Conservation (phyloP, 2,329 filamentous ascomycete species). For the Aspergillus jensenii region DNA sequence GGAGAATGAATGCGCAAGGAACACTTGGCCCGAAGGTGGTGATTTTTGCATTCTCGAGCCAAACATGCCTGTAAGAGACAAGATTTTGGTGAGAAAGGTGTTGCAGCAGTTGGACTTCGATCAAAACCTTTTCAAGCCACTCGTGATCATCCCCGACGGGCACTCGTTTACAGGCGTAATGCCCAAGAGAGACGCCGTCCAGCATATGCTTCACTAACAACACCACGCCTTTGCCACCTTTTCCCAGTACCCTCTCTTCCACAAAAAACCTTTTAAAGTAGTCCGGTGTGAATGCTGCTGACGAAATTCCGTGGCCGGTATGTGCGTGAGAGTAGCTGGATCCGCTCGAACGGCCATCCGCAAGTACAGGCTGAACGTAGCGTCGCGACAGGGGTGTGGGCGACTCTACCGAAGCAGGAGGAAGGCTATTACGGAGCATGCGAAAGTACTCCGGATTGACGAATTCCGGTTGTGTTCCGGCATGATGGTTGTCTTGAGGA, state of each 20-base stretch:
- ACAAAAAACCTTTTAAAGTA: conserved; percentile 95
- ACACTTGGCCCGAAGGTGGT: conserved; percentile 87
- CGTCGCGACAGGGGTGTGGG: conserved; percentile 42
- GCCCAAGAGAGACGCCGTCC: conserved; percentile 81
- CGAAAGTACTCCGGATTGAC: conserved; percentile 93
- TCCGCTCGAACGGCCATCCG: conserved; percentile 47
- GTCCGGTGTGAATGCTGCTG: conserved; percentile 82
- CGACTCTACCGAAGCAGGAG: conserved; percentile 49
- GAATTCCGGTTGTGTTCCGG: conserved; percentile 60
- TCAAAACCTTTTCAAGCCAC: conserved; percentile 91
- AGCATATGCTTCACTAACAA: conserved; percentile 90
- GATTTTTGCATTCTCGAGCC: conserved; percentile 86
- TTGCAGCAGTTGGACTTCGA: conserved; percentile 90
- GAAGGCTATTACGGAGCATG: conserved; percentile 70
- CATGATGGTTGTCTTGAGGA: conserved; percentile 32
- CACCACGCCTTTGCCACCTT: conserved; percentile 92
- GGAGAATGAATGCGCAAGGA: conserved; percentile 92
- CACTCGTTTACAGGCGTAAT: conserved; percentile 95
- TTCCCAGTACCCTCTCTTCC: conserved; percentile 80
- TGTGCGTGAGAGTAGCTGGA: conserved; percentile 50
- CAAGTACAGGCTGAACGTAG: conserved; percentile 48
- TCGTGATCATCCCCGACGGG: conserved; percentile 92
- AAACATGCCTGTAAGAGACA: conserved; percentile 95
- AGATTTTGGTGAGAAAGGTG: conserved; percentile 91
- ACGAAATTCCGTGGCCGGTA: conserved; percentile 69